These are phyloP conservation scores for Rhodotorula graminis DNA, from an alignment of 768 basidiomycete species.

Conservation along the genomic window DNA sequence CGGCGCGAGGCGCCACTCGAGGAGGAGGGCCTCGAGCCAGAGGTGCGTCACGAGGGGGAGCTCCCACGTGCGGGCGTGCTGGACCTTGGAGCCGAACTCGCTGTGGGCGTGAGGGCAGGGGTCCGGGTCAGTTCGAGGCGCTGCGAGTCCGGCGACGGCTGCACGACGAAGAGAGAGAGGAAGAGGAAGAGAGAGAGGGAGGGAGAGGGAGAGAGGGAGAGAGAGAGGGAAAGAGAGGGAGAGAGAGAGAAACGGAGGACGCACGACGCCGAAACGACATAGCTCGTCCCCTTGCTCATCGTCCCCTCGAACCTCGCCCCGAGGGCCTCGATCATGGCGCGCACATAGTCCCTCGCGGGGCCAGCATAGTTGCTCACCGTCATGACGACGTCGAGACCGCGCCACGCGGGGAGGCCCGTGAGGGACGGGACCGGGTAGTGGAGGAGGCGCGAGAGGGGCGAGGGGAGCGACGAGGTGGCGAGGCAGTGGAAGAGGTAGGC, in stretches of 20 bases:
- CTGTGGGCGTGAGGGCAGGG: constrained; percentile 21
- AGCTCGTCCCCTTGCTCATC: constrained; percentile 71
- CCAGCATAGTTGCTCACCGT: constrained; percentile 88
- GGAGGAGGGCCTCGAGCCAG: constrained; percentile 87
- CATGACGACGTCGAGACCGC: constrained; percentile 56
- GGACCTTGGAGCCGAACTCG: constrained; percentile 57
- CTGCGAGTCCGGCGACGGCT: no score
- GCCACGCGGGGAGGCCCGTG: constrained; percentile 1
- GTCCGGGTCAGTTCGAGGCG: no score
- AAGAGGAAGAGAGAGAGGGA: no score
- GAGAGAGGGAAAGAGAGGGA: not conserved
- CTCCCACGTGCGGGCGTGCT: constrained; percentile 70
- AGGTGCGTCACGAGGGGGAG: constrained; percentile 82
- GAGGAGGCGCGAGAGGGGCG: constrained; percentile 64
- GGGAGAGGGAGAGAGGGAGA: not conserved
- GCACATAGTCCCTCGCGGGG: constrained; percentile 77
- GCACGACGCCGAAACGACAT: constrained; percentile 77
- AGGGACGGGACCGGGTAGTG: constrained; percentile 58
- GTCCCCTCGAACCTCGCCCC: constrained; percentile 77
- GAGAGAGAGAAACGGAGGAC: constrained; percentile 43
- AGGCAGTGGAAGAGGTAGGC: constrained; percentile 79
- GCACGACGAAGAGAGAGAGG: not conserved
- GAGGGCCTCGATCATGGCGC: constrained; percentile 68
- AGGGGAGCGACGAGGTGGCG: constrained; percentile 43
- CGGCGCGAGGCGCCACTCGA: constrained; percentile 56